Evolutionary conservation across 148 eudicot genomes (phyloP), one percentile per base, ranked within the genome.

Genomic region (Amaranthus cruentus): DNA sequence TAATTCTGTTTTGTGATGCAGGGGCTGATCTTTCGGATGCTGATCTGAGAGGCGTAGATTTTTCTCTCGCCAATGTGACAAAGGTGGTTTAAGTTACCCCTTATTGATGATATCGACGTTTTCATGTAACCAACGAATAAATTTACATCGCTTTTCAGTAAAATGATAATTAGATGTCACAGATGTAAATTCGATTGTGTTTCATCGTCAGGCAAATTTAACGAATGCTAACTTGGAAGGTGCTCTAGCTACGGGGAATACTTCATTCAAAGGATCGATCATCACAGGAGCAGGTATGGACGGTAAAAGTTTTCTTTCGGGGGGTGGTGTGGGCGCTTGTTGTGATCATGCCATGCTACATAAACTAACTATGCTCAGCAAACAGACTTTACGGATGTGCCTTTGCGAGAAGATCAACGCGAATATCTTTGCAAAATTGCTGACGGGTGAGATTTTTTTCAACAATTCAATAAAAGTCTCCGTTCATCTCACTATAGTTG

Each of bases 11-110:
- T 68, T 55, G 62, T 76, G 18, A 56, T 75, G 76, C 83, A 93
- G 98, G 98, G 79, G 98, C 98, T 80, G 97, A 94, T 85, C 93
- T 94, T 68, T 91, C 98, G 54, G 93, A 91, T 79, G 85, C 97
- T 76, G 98, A 94, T 87, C 88, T 94, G 49, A 88, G 98, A 84
- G 88, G 88, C 71, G 98, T 90, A 42, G 98, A 94, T 79, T 94
- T 91, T 73, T 94, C 98, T 55, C 78, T 94, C 77, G 97, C 98
- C 46, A 91, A 87, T 76, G 97, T 91, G 55, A 85, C 86, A 14
- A 89, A 94, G 96, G 98, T 91, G 43, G 13, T 51, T 63, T 55
- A 47, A 21, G 9, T 9, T 11, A 51, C 49, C 15, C 38, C 44
- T 0, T 66, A 7, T 61, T 7, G 9, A 59, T 52, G 11, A 61